Evolutionary conservation across 1,139 yeast genomes (phyloP).

Genomic region (Geotrichum fermentans): DNA sequence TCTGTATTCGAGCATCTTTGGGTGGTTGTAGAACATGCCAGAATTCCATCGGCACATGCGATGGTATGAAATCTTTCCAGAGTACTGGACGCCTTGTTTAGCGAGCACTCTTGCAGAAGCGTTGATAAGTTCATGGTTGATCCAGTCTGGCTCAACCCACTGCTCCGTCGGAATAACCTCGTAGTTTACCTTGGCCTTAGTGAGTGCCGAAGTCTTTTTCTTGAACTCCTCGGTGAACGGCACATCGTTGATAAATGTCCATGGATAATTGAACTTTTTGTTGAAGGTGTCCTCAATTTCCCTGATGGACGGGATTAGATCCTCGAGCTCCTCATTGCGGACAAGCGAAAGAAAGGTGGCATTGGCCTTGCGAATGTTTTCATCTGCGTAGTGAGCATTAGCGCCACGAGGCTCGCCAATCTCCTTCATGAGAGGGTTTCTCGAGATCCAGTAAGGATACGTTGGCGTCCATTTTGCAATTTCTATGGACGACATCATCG

Average conservation of each 20-base stretch:
- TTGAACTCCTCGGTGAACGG: constrained; percentile 60
- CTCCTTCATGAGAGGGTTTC: constrained; percentile 28
- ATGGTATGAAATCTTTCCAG: constrained; percentile 54
- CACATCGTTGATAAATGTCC: constrained; percentile 70
- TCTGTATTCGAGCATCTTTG: constrained; percentile 47
- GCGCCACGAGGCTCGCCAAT: constrained; percentile 24
- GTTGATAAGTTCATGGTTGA: constrained; percentile 44
- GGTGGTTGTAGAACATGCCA: constrained; percentile 54
- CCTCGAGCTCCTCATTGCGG: constrained; percentile 53
- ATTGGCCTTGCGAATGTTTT: constrained; percentile 48
- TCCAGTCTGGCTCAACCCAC: constrained; percentile 58
- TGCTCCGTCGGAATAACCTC: constrained; percentile 62
- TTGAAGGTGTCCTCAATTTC: constrained; percentile 64
- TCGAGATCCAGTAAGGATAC: constrained; percentile 27
- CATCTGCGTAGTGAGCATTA: constrained; percentile 3
- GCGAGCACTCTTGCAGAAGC: constrained; percentile 40
- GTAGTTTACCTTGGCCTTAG: constrained; percentile 49
- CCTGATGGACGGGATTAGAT: constrained; percentile 51
- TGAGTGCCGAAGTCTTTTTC: constrained; percentile 30
- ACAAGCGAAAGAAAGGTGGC: constrained; percentile 74
- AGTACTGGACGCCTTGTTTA: constrained; percentile 52
- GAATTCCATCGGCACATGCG: constrained; percentile 70
- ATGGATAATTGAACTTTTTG: constrained; percentile 66
- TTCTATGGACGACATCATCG: constrained; percentile 12
- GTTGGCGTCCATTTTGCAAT: constrained; percentile 27